A percentile compares a stretch with the other conserved stretches of the same genome.
These are phyloP conservation scores for Bacidia rubella DNA, from an alignment of 495 filamentous ascomycete genomes.

Conservation along the genomic window DNA sequence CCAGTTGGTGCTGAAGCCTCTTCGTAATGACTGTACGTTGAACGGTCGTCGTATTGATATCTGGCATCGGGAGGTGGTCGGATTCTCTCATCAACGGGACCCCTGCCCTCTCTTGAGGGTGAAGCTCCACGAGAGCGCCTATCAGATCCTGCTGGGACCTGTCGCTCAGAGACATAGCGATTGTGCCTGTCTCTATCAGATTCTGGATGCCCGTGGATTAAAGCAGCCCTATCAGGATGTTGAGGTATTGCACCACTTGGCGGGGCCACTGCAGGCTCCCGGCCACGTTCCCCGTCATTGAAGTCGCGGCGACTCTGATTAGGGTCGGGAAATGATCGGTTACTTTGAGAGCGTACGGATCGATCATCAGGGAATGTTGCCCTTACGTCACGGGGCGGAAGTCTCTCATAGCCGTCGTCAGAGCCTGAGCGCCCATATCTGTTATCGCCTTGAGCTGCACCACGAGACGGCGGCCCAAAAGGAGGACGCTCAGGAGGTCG, in stretches of 20 bases:
- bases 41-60: conserved; percentile 11
- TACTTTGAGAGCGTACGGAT: conserved; percentile 5
- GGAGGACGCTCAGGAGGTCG: conserved; percentile 6
- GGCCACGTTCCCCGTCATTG: conserved; percentile 1
- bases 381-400: conserved; percentile 10
- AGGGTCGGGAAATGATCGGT: conserved; percentile 7
- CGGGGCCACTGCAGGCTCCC: conserved; percentile 15
- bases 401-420: conserved; percentile 14
- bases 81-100: conserved; percentile 7
- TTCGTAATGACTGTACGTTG: conserved; percentile 8
- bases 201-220: conserved; percentile 17
- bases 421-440: not conserved
- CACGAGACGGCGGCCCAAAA: not conserved
- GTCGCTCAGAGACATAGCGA: conserved; percentile 12
- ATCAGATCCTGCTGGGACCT: conserved; percentile 7
- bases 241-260: conserved; percentile 13
- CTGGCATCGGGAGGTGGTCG: conserved; percentile 8
- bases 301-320: conserved; percentile 4
- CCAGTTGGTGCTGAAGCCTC: conserved; percentile 16
- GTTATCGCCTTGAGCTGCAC: conserved; percentile 9
- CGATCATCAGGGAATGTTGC: conserved; percentile 10
- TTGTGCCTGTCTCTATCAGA: conserved; percentile 5
- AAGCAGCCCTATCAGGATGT: conserved; percentile 12
- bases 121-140: conserved; percentile 15
- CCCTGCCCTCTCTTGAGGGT: conserved; percentile 15